phyloP scores from a whole-genome alignment of 2,329 filamentous ascomycete genomes.

The Trichophyton verrucosum region DNA sequence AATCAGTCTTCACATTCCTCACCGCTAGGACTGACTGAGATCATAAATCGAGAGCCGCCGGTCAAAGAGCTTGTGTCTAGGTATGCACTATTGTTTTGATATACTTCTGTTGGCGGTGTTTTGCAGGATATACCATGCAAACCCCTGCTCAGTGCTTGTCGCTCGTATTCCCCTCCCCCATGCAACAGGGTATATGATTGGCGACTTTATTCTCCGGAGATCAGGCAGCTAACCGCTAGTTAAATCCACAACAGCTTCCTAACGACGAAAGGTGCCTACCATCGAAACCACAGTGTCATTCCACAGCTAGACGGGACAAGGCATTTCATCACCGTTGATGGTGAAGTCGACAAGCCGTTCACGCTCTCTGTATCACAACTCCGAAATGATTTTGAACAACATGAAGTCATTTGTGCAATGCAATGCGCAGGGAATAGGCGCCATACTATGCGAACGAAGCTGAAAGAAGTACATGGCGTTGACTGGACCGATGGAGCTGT shows the following conservation, averaged over 20 bases:
- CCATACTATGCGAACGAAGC: slow-evolving; percentile 47
- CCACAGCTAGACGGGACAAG: slow-evolving; percentile 34
- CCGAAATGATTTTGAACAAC: slow-evolving; percentile 37
- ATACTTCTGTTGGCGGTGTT: not conserved
- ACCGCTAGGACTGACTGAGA: not conserved
- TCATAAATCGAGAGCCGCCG: slow-evolving; percentile 14
- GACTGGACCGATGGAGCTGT: slow-evolving; percentile 50
- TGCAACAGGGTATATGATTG: not conserved
- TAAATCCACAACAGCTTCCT: slow-evolving; percentile 34
- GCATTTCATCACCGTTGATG: slow-evolving; percentile 38
- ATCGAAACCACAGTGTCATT: slow-evolving; percentile 47
- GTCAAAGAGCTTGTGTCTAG: slow-evolving; percentile 15
- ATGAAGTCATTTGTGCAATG: slow-evolving; percentile 44
- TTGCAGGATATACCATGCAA: not conserved
- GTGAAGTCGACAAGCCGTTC: slow-evolving; percentile 35
- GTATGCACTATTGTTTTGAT: slow-evolving; percentile 7
- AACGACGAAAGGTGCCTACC: slow-evolving; percentile 42
- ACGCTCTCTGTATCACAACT: slow-evolving; percentile 38
- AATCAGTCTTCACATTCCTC: not conserved
- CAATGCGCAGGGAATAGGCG: slow-evolving; percentile 50
- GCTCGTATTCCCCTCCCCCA: not conserved
- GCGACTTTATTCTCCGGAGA: not conserved
- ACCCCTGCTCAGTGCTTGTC: not conserved
- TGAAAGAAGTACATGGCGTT: slow-evolving; percentile 48
- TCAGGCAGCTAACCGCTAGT: not conserved